A percentile compares a stretch with the other conserved stretches of the same genome.
Evolutionary conservation across 148 eudicot genomes (phyloP).

Genomic region (Amaranthus hypochondriacus): DNA sequence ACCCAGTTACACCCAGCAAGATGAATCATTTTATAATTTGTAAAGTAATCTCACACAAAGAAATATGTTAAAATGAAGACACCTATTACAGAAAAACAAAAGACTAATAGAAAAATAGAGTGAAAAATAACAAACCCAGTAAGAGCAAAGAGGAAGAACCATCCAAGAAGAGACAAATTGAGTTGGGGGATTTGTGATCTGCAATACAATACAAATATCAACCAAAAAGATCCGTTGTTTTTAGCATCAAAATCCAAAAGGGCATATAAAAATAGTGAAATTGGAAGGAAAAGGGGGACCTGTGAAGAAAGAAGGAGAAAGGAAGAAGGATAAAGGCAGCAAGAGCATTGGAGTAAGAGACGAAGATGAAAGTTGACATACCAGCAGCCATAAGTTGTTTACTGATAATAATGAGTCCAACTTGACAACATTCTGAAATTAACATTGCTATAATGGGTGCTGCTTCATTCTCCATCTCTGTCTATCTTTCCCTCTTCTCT

Average conservation of each 20-base stretch:
- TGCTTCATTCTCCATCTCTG: constrained; percentile 35
- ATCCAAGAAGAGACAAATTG: constrained; percentile 40
- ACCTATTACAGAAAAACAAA: constrained; percentile 9
- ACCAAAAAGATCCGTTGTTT: background rate
- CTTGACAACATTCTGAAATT: constrained; percentile 41
- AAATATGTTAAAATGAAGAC: background rate
- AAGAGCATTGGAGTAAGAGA: constrained; percentile 68
- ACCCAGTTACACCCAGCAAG: too few relatives aligned
- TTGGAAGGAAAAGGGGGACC: constrained; percentile 27
- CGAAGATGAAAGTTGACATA: constrained; percentile 68
- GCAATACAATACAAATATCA: constrained; percentile 20
- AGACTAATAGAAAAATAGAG: constrained; percentile 20
- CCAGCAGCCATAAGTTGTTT: constrained; percentile 52
- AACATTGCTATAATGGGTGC: constrained; percentile 52
- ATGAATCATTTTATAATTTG: too few relatives aligned
- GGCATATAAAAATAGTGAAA: background rate
- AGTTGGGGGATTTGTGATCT: constrained; percentile 53
- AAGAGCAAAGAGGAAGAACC: constrained; percentile 63
- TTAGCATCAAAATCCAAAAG: background rate
- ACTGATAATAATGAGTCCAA: constrained; percentile 35
- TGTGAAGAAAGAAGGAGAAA: constrained; percentile 48
- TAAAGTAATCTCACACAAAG: too few relatives aligned
- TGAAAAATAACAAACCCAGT: constrained; percentile 43
- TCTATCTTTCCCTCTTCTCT: background rate
- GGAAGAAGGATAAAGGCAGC: constrained; percentile 69